Evolutionary conservation across 2,329 filamentous ascomycete genomes (phyloP), one percentile per base, ranked within the genome.

Genomic region (Aspergillus pseudoterreus): DNA sequence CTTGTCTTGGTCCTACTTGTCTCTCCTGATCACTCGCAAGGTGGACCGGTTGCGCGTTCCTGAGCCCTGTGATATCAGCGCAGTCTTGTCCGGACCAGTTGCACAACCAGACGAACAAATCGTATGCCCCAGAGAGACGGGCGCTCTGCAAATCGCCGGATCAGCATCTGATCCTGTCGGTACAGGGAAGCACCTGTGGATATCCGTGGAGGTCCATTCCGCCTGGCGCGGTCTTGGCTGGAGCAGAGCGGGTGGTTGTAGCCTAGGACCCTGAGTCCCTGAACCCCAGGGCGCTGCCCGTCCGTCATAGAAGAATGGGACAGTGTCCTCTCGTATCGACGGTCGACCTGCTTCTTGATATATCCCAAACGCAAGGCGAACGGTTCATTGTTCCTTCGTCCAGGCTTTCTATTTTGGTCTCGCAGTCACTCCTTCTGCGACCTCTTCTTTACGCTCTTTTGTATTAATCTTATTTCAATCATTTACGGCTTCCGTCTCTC

Each of bases 41-140:
- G 57, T 58, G 57, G 57, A 43, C 58, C 33, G 52, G 49, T 61
- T 61, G 58, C 57, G 58, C 35, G 55, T 61, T 61, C 39, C 33
- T 43, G 42, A 41, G 45, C 43, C 48, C 43, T 52, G 50, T 54
- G 57, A 57, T 56, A 54, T 53, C 51, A 55, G 45, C 19, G 38
- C 44, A 45, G 33, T 32, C 15, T 46, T 32, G 21, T 14, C 32
- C 12, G 50, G 45, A 19, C 21, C 57, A 56, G 35, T 38, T n/a
- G 35, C 35, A 17, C 35, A 11, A 12, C 17, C 39, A 10, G 6
- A 19, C 15, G 39, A 21, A 19, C 39, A 42, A 42, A 42, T 42
- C 11, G 55, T 38, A 57, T 21, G 45, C 44, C 6, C 6, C 15
- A 51, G 30, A 49, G 14, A 30, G 38, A 27, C 53, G 48, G 49